Base-by-base conservation (phyloP, 768 basidiomycete species). In the Russula ochroleuca region DNA sequence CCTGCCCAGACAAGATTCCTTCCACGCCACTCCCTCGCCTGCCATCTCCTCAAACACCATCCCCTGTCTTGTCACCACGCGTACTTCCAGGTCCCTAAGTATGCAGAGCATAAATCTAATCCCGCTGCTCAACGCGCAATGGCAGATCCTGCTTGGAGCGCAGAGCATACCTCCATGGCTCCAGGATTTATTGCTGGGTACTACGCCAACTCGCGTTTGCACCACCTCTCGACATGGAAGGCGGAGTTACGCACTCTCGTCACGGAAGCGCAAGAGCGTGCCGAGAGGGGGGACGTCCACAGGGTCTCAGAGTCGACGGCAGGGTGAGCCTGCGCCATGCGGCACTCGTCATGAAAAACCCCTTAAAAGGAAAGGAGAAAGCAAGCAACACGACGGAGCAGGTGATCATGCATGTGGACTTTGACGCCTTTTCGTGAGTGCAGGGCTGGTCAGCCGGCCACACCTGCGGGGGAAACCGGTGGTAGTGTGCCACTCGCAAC, bases 401-500 rank as follows among this genome's bases (percentile, higher is more conserved):
- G 17, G 83, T 90, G 11, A 88, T 93, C 69, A 91, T 94, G 90
- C 92, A 94, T 69, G 92, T 90, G 68, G 92, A 94, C 73, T 98
- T 98, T 67, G 97, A 99, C 70, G 93, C 88, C 67, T 98, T 98
- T 99, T 99, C 71, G 95, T 98, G 13, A 87, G 91, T 1, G 96
- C 88, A n/a, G 92, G 94, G 0, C 75, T 95, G 56, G 79, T 91
- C 2, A 84, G 80, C 62, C 79, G 94, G 2, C 92, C 93, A 0
- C 83, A 96, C 63, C 75, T 97, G 50, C 84, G 83, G 58, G 94
- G 94, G 1, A 92, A 90, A 72, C 92, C 97, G 0, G 86, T 89
- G 10, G 94, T 96, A 0, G 97, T 99, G 0, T 99, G 97, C 70
- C 97, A 99, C 75, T 93, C 94, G 9, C 92, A 93, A 70, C 87